These are phyloP conservation scores for Penicillium silybi DNA, from an alignment of 495 filamentous ascomycete genomes.

Conservation along the genomic window DNA sequence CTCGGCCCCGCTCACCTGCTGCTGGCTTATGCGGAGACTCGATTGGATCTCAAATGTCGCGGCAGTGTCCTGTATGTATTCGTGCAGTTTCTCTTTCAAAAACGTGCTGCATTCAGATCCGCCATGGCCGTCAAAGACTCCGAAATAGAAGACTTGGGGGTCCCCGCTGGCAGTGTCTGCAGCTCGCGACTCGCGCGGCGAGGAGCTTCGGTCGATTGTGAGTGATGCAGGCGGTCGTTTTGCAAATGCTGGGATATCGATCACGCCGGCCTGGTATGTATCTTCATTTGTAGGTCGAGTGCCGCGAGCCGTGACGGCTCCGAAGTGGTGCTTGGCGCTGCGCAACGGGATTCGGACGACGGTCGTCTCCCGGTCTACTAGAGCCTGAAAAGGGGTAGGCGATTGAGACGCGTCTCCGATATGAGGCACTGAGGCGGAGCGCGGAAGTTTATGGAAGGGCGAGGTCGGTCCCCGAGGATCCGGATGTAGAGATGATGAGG, in stretches of 20 bases:
- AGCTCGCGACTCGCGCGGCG: conserved; percentile 41
- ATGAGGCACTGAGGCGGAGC: conserved; percentile 79
- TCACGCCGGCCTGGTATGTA: conserved; percentile 88
- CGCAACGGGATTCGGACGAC: conserved; percentile 96
- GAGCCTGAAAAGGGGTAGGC: conserved; percentile 52
- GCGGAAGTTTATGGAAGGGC: conserved; percentile 72
- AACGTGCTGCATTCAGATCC: conserved; percentile 86
- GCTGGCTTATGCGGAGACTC: conserved; percentile 45
- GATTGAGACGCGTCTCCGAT: conserved; percentile 49
- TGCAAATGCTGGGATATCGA: conserved; percentile 88
- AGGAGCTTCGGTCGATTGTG: conserved; percentile 35
- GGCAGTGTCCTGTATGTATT: conserved; percentile 79
- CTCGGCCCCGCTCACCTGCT: conserved; percentile 5
- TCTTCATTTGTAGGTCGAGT: conserved; percentile 89
- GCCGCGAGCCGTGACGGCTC: conserved; percentile 72
- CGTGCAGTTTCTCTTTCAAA: conserved; percentile 76
- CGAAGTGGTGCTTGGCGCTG: conserved; percentile 95
- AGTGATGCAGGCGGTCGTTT: conserved; percentile 71
- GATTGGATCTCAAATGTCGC: conserved; percentile 69
- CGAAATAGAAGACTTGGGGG: conserved; percentile 96
- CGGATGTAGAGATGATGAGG: conserved; percentile 87
- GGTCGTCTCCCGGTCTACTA: conserved; percentile 72
- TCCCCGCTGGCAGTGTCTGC: conserved; percentile 78
- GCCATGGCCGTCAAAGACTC: conserved; percentile 93
- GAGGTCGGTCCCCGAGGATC: conserved; percentile 64